These are phyloP conservation scores for Tricholoma hemisulphureum DNA, from an alignment of 768 basidiomycete genomes.

Conservation along the genomic window DNA sequence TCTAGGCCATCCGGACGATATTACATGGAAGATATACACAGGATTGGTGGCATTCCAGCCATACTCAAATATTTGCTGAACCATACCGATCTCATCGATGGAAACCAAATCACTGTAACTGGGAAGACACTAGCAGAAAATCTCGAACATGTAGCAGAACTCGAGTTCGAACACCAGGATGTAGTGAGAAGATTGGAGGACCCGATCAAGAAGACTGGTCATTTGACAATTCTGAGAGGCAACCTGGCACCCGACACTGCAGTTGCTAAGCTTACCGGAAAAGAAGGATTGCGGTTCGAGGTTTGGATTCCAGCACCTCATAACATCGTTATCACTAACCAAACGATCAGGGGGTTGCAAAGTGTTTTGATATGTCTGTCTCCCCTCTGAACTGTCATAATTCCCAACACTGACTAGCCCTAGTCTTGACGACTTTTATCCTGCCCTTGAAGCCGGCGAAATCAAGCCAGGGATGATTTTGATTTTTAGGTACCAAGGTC, in stretches of 20 bases:
- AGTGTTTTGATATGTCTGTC: constrained; percentile 69
- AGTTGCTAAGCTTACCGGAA: constrained; percentile 92
- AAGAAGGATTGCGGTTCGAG: constrained; percentile 84
- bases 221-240: constrained; percentile 85
- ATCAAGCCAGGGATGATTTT: constrained; percentile 74
- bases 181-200: constrained; percentile 69
- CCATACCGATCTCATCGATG: constrained; percentile 76
- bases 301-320: constrained; percentile 33
- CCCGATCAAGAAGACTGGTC: constrained; percentile 86
- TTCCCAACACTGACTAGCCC: background rate
- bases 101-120: constrained; percentile 83
- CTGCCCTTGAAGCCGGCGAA: constrained; percentile 69
- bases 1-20: constrained; percentile 79
- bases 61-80: constrained; percentile 82
- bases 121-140: constrained; percentile 90
- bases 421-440: constrained; percentile 70
- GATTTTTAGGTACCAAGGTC: constrained; percentile 86
- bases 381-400: background rate
- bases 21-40: constrained; percentile 89
- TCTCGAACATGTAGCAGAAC: constrained; percentile 71
- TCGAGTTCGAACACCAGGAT: constrained; percentile 71
- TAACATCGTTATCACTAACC: constrained; percentile 1
- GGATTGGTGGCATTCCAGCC: constrained; percentile 80
- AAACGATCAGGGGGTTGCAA: constrained; percentile 58
- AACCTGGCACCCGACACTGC: constrained; percentile 84